phyloP scores from a whole-genome alignment of 2,329 filamentous ascomycete genomes.

The Xylaria sp. region DNA sequence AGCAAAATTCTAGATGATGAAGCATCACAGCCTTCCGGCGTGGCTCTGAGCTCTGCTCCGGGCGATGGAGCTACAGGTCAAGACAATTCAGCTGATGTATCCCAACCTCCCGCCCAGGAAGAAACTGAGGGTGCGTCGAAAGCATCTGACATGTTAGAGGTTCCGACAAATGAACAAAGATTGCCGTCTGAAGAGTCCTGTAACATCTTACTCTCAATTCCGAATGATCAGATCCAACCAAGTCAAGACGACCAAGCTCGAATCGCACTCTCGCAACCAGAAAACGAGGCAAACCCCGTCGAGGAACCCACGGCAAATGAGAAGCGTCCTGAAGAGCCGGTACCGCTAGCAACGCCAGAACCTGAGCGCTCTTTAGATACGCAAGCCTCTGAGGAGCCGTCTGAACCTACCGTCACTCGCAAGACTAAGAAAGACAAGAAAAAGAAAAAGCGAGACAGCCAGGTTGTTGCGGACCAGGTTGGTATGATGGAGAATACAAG shows the following conservation, averaged over 20 bases:
- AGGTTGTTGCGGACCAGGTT: conserved; percentile 28
- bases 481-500: conserved; percentile 20
- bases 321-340: neutral
- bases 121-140: neutral
- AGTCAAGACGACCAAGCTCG: conserved; percentile 17
- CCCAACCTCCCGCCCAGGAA: conserved; percentile 5
- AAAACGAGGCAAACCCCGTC: neutral
- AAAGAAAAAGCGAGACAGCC: conserved; percentile 40
- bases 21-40: conserved; percentile 2
- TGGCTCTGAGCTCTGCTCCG: neutral
- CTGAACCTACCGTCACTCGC: conserved; percentile 15
- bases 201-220: neutral
- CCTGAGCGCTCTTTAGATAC: conserved; percentile 22
- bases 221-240: conserved; percentile 9
- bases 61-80: conserved; percentile 8
- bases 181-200: neutral
- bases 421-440: conserved; percentile 45
- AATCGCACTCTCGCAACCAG: neutral
- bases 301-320: neutral
- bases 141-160: conserved; percentile 2
- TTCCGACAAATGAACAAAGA: conserved; percentile 1
- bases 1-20: conserved; percentile 35
- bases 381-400: conserved; percentile 10
- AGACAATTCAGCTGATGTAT: conserved; percentile 9
- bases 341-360: conserved; percentile 13